Evolutionary conservation across 1,139 yeast genomes (phyloP).

Genomic region (Lodderomyces oxycetoniae): DNA sequence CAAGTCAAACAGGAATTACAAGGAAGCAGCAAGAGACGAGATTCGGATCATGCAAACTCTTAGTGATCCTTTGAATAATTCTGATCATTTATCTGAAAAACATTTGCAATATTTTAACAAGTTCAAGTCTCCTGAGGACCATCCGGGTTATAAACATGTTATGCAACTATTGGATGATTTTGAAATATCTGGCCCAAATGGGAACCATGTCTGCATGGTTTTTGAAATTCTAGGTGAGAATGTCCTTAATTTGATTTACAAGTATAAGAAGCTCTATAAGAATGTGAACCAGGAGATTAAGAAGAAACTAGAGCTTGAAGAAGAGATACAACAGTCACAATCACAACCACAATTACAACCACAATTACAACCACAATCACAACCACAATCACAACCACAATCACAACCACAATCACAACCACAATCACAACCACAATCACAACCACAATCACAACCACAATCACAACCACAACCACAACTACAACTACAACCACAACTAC

Average conservation of each 20-base stretch:
- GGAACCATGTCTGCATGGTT: slow-evolving; percentile 42
- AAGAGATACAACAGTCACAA: slow-evolving; percentile 1
- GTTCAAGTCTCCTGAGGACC: slow-evolving; percentile 12
- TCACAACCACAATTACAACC: not conserved
- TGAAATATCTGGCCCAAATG: slow-evolving; percentile 39
- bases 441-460: not conserved
- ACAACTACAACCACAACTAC: not conserved
- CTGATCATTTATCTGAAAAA: slow-evolving; percentile 25
- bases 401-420: not conserved
- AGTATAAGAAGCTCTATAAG: slow-evolving; percentile 25
- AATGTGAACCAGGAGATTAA: slow-evolving; percentile 12
- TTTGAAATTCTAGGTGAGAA: slow-evolving; percentile 43
- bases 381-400: not conserved
- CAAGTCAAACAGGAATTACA: slow-evolving; percentile 35
- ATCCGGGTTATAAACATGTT: slow-evolving; percentile 38
- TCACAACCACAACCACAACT: slow-evolving; percentile 1
- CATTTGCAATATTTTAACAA: slow-evolving; percentile 14
- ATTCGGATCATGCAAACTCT: slow-evolving; percentile 28
- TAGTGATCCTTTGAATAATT: slow-evolving; percentile 16
- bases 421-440: slow-evolving; percentile 1
- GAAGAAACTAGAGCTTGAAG: slow-evolving; percentile 9
- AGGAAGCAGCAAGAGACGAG: slow-evolving; percentile 43
- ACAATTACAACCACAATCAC: slow-evolving; percentile 1
- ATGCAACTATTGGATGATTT: slow-evolving; percentile 39
- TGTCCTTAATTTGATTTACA: slow-evolving; percentile 34